Evolutionary conservation across 495 filamentous ascomycete species (phyloP).

Genomic region (Aspergillus steynii): DNA sequence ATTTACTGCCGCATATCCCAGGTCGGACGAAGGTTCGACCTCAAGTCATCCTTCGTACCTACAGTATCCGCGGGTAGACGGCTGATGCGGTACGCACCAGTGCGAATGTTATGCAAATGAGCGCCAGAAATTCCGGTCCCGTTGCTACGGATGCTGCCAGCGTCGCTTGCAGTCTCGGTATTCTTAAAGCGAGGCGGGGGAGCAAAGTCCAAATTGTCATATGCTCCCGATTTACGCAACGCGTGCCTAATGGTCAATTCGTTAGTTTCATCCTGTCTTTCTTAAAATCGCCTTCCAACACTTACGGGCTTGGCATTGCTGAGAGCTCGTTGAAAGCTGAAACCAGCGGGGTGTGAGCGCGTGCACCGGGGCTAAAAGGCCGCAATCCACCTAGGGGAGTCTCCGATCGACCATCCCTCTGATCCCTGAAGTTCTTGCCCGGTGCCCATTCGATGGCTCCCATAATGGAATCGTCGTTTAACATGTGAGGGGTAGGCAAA

Average conservation of each 20-base stretch:
- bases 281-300: conserved; percentile 26
- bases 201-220: conserved; percentile 92
- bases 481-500: conserved; percentile 81
- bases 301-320: conserved; percentile 88
- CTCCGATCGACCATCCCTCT: conserved; percentile 71
- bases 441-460: conserved; percentile 86
- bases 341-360: conserved; percentile 72
- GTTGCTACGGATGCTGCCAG: conserved; percentile 87
- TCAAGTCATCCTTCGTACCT: conserved; percentile 74
- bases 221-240: conserved; percentile 86
- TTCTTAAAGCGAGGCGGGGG: conserved; percentile 84
- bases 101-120: conserved; percentile 76
- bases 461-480: conserved; percentile 80
- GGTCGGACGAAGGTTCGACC: conserved; percentile 68
- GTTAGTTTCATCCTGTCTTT: conserved; percentile 9
- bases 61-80: conserved; percentile 80
- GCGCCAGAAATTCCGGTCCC: conserved; percentile 72
- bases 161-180: conserved; percentile 70
- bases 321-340: conserved; percentile 86
- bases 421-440: conserved; percentile 65
- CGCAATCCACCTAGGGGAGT: conserved; percentile 75
- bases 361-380: conserved; percentile 69
- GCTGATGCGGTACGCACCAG: conserved; percentile 87
- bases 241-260: conserved; percentile 61
- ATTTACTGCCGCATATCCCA: conserved; percentile 63